Evolutionary conservation across 1,139 yeast species (phyloP).

Genomic region (Geotrichum fermentans): DNA sequence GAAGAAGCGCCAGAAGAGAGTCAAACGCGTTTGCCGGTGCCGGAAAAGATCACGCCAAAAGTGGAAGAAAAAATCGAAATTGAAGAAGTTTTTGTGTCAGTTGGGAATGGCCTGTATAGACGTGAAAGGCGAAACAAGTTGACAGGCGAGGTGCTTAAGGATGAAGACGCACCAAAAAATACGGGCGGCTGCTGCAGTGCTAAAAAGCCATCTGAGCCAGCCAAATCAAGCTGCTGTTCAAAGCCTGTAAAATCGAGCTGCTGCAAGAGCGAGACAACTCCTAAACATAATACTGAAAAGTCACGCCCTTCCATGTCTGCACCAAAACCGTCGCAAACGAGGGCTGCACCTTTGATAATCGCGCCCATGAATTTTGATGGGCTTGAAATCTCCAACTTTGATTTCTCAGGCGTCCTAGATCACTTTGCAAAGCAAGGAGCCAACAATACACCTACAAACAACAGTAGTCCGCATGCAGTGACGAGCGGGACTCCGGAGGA

Average conservation of each 20-base stretch:
- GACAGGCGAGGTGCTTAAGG: slow-evolving; percentile 12
- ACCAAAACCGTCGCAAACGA: background rate
- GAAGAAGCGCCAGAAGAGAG: slow-evolving; percentile 13
- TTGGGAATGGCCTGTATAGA: slow-evolving; percentile 36
- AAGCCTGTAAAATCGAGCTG: background rate
- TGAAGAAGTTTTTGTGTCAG: slow-evolving; percentile 33
- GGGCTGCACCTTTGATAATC: slow-evolving; percentile 31
- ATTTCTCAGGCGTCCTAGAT: slow-evolving; percentile 10
- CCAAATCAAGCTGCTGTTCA: slow-evolving; percentile 8
- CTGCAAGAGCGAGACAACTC: slow-evolving; percentile 1
- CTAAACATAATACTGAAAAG: background rate
- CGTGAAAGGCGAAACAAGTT: slow-evolving; percentile 22
- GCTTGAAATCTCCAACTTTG: slow-evolving; percentile 19
- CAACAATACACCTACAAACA: background rate
- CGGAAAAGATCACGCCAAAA: background rate
- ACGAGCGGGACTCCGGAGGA: slow-evolving; percentile 11
- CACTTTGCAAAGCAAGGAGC: background rate
- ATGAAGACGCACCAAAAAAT: background rate
- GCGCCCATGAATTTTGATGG: slow-evolving; percentile 38
- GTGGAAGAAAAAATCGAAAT: slow-evolving; percentile 7
- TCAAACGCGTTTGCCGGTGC: background rate
- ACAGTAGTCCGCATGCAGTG: slow-evolving; percentile 20
- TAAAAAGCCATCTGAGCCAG: slow-evolving; percentile 5
- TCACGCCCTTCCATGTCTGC: background rate
- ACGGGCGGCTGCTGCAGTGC: background rate